Percentiles rank a stretch among this genome's conserved stretches.
Evolutionary conservation across 2,329 filamentous ascomycete genomes (phyloP).

Genomic region (Sporothrix humicola): DNA sequence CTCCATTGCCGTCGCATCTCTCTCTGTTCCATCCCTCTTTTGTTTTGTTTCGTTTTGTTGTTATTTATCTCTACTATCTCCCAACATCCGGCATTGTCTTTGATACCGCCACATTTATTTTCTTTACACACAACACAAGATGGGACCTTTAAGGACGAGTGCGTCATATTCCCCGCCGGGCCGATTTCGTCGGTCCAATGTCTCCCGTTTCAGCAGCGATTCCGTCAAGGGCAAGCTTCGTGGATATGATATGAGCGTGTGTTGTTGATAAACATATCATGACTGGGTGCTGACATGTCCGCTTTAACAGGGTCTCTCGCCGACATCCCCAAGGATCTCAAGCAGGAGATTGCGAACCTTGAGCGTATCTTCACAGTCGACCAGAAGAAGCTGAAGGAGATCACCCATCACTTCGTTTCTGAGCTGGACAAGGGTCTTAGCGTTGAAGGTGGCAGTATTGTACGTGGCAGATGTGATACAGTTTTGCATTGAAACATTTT

Average conservation of each 20-base stretch:
- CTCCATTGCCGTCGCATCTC: neutral
- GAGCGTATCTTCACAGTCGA: constrained; percentile 85
- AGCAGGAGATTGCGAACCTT: constrained; percentile 78
- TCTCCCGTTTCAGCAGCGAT: neutral
- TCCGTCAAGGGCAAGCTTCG: constrained; percentile 9
- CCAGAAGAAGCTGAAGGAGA: constrained; percentile 80
- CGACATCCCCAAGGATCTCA: constrained; percentile 85
- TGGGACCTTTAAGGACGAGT: constrained; percentile 8
- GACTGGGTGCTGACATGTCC: neutral
- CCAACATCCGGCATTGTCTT: neutral
- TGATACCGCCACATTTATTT: neutral
- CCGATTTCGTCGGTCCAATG: constrained; percentile 2
- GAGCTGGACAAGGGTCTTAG: constrained; percentile 88
- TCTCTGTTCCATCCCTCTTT: neutral
- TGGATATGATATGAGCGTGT: neutral
- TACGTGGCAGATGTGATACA: constrained; percentile 54
- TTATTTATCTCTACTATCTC: neutral
- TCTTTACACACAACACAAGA: neutral
- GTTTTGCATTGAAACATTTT: neutral
- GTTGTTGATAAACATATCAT: neutral
- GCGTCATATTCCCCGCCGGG: neutral
- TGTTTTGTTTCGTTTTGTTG: neutral
- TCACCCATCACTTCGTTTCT: constrained; percentile 85
- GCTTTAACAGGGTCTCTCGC: constrained; percentile 75
- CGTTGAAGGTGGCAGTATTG: constrained; percentile 89